Base-by-base conservation (phyloP, 1,284 basidiomycete genomes). In the Mycena citricolor region DNA sequence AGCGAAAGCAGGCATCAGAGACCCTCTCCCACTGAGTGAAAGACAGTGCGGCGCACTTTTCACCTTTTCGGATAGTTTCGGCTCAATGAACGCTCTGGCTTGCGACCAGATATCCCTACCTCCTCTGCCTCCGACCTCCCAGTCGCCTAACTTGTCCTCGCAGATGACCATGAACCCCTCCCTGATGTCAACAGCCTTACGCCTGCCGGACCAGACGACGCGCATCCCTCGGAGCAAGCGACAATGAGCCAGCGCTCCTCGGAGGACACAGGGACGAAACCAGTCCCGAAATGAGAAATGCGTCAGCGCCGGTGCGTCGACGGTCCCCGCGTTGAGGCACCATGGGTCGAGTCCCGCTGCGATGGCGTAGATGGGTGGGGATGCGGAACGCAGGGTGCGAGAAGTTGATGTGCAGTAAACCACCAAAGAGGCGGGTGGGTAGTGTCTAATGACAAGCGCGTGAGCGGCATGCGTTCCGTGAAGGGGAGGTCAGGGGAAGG, bases 281-380 rank as follows among this genome's bases (percentile, higher is more conserved):
- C 38, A 21, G 20, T 49, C 47, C 16, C 47, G 42, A 39, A 49
- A 49, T 12, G 47, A 24, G 5, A 49, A 39, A 25, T 49, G 47
- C 39, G 47, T 41, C 20, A 49, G 47, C 10, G n/a, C 20, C 21
- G 42, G 42, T 17, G 38, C 21, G 28, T 8, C 33, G 23, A 39
- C 42, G 19, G 45, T 42, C 5, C 39, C 42, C 5, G 21, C 23
- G 17, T 25, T 34, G 6, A 49, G 35, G 17, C 39, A 31, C 47
- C 47, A 49, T 28, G 40, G 42, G 42, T 49, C 42, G 47, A 44
- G 45, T 7, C 26, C 21, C 30, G 47, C 36, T 0, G 21, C 32
- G 28, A 36, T 42, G n/a, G 45, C 6, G 24, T 49, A 49, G 47
- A 22, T 49, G 47, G n/a, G 47, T 49, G 33, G 45, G 42, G 8